These are phyloP conservation scores for Lachancea thermotolerans DNA, from an alignment of 805 yeast genomes.

Conservation along the genomic window DNA sequence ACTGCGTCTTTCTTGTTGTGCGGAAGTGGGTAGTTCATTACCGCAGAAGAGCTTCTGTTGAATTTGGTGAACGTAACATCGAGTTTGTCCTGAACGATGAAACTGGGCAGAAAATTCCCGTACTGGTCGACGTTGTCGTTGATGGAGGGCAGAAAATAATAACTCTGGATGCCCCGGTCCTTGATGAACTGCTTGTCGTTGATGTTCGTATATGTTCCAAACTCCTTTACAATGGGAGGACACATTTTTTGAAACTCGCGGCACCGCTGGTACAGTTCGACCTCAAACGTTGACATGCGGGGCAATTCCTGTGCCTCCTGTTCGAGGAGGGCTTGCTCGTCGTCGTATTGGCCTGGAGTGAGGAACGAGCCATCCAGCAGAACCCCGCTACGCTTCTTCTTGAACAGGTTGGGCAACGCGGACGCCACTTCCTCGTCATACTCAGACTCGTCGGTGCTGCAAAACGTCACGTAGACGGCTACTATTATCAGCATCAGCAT, in stretches of 20 bases:
- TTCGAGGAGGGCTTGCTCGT: conserved; percentile 19
- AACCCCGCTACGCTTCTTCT: conserved; percentile 22
- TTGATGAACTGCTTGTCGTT: conserved; percentile 25
- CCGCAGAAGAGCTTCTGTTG: conserved; percentile 29
- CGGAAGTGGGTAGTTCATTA: conserved; percentile 34
- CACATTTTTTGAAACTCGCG: conserved; percentile 26
- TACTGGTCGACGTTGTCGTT: conserved; percentile 29
- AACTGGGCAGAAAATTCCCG: conserved; percentile 32
- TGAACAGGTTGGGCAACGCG: conserved; percentile 20
- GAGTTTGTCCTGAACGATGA: conserved; percentile 30
- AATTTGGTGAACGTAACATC: conserved; percentile 28
- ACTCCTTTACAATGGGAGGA: conserved; percentile 28
- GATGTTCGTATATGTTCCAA: conserved; percentile 26
- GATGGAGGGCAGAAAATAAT: conserved; percentile 29
- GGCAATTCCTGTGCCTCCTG: conserved; percentile 22
- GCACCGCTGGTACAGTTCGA: conserved; percentile 27
- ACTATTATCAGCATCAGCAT: conserved; percentile 28
- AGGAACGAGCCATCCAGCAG: conserved; percentile 27
- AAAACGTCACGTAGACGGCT: conserved; percentile 30
- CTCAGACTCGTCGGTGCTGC: conserved; percentile 28
- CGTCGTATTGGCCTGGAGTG: conserved; percentile 27
- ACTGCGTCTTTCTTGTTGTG: conserved; percentile 52
- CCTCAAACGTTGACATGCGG: conserved; percentile 28
- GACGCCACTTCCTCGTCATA: conserved; percentile 27
- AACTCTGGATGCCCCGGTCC: conserved; percentile 33